A percentile compares a stretch with the other conserved stretches of the same genome.
Evolutionary conservation across 331 rosid genomes (phyloP).

Genomic region (Pyrus hybrid): DNA sequence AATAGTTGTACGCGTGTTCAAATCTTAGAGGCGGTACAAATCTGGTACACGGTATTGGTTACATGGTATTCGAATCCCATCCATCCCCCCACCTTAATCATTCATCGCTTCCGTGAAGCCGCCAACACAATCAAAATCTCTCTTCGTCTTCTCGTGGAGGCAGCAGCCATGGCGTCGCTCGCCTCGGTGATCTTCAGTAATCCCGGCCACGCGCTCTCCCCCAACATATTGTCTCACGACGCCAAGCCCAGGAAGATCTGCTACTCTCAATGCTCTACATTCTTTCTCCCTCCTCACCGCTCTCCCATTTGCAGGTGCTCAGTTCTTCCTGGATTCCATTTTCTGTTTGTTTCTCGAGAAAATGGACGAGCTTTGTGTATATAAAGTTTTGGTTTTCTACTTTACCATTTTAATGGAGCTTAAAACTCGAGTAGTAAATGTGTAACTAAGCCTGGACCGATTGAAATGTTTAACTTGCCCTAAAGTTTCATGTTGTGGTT

Average conservation of each 20-base stretch:
- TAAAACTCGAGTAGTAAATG: not conserved
- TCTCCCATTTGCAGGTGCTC: conserved; percentile 22
- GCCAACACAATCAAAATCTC: not conserved
- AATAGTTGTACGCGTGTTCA: too few species aligned
- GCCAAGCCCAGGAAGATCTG: conserved; percentile 16
- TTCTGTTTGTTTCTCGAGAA: not conserved
- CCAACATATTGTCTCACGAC: conserved; percentile 6
- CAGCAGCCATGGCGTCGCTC: conserved; percentile 41
- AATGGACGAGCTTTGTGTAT: not conserved
- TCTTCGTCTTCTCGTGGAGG: not conserved
- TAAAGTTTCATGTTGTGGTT: not conserved
- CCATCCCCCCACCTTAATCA: not conserved
- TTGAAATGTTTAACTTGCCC: not conserved
- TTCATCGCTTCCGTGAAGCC: not conserved
- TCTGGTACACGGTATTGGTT: too few species aligned
- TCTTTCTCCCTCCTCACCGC: conserved; percentile 13
- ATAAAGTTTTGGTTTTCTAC: not conserved
- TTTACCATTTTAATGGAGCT: not conserved
- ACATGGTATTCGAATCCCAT: not conserved
- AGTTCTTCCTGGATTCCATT: not conserved
- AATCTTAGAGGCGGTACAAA: too few species aligned
- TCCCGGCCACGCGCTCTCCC: conserved; percentile 17
- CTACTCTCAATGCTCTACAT: conserved; percentile 35
- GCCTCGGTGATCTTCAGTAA: conserved; percentile 25
- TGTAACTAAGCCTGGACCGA: not conserved